A percentile compares a stretch with the other conserved stretches of the same genome.
Evolutionary conservation across 2,329 filamentous ascomycete species (phyloP).

Genomic region (Polytolypa hystricis): DNA sequence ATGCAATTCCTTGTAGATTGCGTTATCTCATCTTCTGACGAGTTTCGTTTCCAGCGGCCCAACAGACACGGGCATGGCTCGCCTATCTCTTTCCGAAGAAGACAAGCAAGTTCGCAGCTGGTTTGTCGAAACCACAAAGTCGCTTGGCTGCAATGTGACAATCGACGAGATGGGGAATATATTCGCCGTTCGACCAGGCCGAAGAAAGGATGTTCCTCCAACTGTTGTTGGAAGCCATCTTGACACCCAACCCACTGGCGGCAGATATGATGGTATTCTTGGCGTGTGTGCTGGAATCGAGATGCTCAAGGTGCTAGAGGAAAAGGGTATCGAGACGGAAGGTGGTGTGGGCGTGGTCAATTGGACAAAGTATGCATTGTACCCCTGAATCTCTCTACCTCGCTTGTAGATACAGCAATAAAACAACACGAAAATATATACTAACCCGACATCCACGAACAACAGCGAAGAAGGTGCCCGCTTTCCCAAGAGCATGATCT

Average conservation of each 20-base stretch:
- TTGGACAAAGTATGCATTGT: slow-evolving; percentile 53
- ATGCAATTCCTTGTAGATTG: too few species aligned
- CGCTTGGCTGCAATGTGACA: slow-evolving; percentile 54
- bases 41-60: slow-evolving; percentile 17
- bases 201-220: slow-evolving; percentile 44
- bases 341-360: slow-evolving; percentile 65
- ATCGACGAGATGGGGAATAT: slow-evolving; percentile 72
- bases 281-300: slow-evolving; percentile 65
- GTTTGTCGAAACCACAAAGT: slow-evolving; percentile 55
- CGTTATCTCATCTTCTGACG: too few species aligned
- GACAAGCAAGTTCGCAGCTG: slow-evolving; percentile 65
- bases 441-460: background rate
- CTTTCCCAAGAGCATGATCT: slow-evolving; percentile 64
- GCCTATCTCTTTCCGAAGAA: slow-evolving; percentile 58
- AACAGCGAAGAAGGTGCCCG: slow-evolving; percentile 66
- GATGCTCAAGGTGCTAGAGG: slow-evolving; percentile 56
- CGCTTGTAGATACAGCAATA: slow-evolving; percentile 14
- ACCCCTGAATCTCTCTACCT: slow-evolving; percentile 17
- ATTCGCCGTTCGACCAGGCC: slow-evolving; percentile 60
- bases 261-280: slow-evolving; percentile 50
- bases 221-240: slow-evolving; percentile 36
- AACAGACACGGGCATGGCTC: slow-evolving; percentile 66
- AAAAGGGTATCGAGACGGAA: slow-evolving; percentile 56
- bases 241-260: slow-evolving; percentile 40
- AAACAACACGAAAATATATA: background rate